Percentiles rank a stretch among this genome's conserved stretches.
Conservation (phyloP, 106 monocot genomes). For the Agapanthus africanus region DNA sequence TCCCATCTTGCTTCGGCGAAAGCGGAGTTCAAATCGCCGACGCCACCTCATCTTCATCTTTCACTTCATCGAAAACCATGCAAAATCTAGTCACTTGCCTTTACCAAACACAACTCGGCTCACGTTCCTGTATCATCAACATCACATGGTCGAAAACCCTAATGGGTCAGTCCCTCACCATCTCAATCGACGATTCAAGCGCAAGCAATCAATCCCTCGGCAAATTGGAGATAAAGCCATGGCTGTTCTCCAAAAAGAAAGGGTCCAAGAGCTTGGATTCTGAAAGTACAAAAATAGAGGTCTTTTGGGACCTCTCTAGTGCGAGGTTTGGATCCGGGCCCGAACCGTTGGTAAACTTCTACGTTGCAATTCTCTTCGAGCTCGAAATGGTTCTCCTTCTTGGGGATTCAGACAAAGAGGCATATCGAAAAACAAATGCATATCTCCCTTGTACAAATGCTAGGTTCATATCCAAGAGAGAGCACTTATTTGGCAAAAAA, state of each 20-base stretch:
- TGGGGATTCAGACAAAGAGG: constrained; percentile 62
- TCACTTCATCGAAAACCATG: constrained; percentile 14
- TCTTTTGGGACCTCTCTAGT: constrained; percentile 75
- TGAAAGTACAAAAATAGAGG: constrained; percentile 30
- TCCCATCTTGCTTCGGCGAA: constrained; percentile 78
- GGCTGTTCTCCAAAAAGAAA: constrained; percentile 82
- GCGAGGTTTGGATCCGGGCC: constrained; percentile 66
- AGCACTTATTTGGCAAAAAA: constrained; percentile 77
- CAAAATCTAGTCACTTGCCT: constrained; percentile 58
- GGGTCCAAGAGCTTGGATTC: constrained; percentile 52
- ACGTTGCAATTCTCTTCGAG: constrained; percentile 50
- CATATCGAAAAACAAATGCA: constrained; percentile 33
- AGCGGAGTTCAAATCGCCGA: constrained; percentile 65
- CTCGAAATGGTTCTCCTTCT: constrained; percentile 60
- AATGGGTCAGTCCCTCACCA: constrained; percentile 62
- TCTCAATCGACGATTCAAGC: constrained; percentile 43
- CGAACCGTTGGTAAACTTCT: constrained; percentile 62
- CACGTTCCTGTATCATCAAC: constrained; percentile 28
- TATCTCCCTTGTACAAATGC: constrained; percentile 25
- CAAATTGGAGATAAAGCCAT: constrained; percentile 49
- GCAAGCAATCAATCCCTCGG: constrained; percentile 27
- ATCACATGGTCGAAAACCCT: constrained; percentile 68
- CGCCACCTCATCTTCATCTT: constrained; percentile 23
- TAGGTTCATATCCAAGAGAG: constrained; percentile 49
- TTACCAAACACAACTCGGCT: constrained; percentile 39